Evolutionary conservation across 2,329 filamentous ascomycete genomes (phyloP), one percentile per base, ranked within the genome.

Genomic region (Diplodia sapinea): DNA sequence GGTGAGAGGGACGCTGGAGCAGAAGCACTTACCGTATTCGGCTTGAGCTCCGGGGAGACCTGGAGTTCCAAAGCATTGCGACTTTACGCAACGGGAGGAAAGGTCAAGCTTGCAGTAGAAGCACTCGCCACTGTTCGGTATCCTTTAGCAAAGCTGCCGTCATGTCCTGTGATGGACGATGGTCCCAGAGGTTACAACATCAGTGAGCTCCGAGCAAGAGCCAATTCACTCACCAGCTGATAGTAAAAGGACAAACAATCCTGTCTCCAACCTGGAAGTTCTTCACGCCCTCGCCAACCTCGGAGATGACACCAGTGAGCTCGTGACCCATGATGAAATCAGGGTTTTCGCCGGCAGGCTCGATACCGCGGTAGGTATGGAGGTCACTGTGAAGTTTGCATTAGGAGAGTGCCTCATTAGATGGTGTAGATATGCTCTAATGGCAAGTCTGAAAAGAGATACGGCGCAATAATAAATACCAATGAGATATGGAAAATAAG

Each of bases 361-460:
- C 88, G 73, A 93, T 89, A 49, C 94, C 94, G 55, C 93, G 90
- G 81, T 89, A 97, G 67, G 92, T 88, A 79, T 97, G 94, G 47
- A 97, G 84, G 75, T 97, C 93, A 74, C 65, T 67, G 12, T 67
- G 17, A 15, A 8, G 29, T 7, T 20, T 20, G 3, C 7, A 11
- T 47, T 9, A 47, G n/a, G 9, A n/a, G 2, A 11, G 6, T 20
- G 9, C 20, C 9, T 9, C 11, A 3, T 36, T 36, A 2, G 4
- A 47, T 20, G 43, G n/a, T 47, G 43, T n/a, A 47, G 5, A 47
- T 11, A 20, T 47, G 43, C 43, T 47, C 9, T 8, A 20, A 47
- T 2, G 13, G n/a, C 7, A 20, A 8, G 5, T n/a, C 11, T 11
- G 43, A 47, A n/a, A 20, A 11, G n/a, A 20, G n/a, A 20, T 8